Evolutionary conservation across 1,139 yeast genomes (phyloP).

Genomic region (Protomyces gravidus): DNA sequence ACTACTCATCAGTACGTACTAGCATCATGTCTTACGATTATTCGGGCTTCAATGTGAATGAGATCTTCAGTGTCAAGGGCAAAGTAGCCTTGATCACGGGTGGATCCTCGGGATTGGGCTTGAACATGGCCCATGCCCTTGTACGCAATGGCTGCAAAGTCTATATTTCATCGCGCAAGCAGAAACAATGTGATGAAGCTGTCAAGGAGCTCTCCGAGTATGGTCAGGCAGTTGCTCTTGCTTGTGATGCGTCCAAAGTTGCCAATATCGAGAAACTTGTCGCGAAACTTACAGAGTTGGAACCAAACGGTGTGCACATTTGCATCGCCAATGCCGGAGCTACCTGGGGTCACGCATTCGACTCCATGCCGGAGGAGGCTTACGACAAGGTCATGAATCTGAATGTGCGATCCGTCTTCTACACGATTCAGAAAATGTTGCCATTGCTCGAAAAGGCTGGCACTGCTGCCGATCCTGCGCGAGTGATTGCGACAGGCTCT

Average conservation of each 20-base stretch:
- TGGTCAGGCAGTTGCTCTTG: slow-evolving; percentile 52
- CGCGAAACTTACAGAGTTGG: slow-evolving; percentile 46
- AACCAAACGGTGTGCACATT: slow-evolving; percentile 57
- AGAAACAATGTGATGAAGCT: slow-evolving; percentile 60
- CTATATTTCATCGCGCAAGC: slow-evolving; percentile 64
- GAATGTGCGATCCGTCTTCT: slow-evolving; percentile 69
- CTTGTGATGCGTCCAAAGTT: slow-evolving; percentile 58
- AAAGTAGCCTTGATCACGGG: slow-evolving; percentile 72
- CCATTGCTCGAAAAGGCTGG: slow-evolving; percentile 58
- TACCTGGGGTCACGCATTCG: slow-evolving; percentile 71
- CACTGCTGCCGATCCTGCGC: slow-evolving; percentile 56
- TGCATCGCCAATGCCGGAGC: slow-evolving; percentile 79
- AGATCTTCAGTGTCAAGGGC: slow-evolving; percentile 48
- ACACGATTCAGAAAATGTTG: slow-evolving; percentile 58
- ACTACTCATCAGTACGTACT: too few species aligned
- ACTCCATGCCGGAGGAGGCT: slow-evolving; percentile 58
- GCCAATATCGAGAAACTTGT: slow-evolving; percentile 51
- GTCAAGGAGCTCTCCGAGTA: slow-evolving; percentile 49
- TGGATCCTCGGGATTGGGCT: slow-evolving; percentile 46
- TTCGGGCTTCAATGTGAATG: slow-evolving; percentile 34
- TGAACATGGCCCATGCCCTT: slow-evolving; percentile 24
- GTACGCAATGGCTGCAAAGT: slow-evolving; percentile 39
- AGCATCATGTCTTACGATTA: slow-evolving; percentile 21
- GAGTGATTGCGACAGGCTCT: slow-evolving; percentile 66
- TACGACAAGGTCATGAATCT: slow-evolving; percentile 55